Evolutionary conservation across 441 rosid genomes (phyloP), one percentile per base, ranked within the genome.

Genomic region (Gossypium lobatum): DNA sequence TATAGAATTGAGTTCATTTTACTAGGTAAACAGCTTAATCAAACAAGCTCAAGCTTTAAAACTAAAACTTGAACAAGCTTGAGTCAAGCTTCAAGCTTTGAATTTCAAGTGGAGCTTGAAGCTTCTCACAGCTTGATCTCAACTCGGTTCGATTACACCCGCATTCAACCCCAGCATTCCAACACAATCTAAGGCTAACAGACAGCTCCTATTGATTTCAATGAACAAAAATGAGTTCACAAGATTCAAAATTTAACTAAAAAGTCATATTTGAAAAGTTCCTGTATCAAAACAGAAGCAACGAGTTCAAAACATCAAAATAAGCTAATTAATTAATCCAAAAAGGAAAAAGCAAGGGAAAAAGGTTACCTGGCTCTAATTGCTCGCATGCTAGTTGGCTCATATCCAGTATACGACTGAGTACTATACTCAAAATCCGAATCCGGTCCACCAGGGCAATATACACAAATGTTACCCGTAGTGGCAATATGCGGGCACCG

Each of bases 371-470:
- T 95, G 65, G 99, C 98, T 72, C 99, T 90, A 84, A 95, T 95
- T 4, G 99, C 97, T 50, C 98, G 93, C 99, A 95, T 93, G 71
- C 98, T 95, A 3, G 98, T 95, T 1, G 99, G 99, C 84, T 95
- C 99, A 28, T 95, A 95, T 13, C 99, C 98, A 71, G 98, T 95
- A 72, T 95, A 95, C 13, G 98, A 93, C 89, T 95, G 99, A 26
- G 99, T 95, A 77, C 98, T 95, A 63, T 93, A 95, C 88, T 95
- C 99, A 63, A 95, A 95, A 78, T 93, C 99, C 3, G 99, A 95
- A 72, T 95, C 99, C 3, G 98, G 99, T 26, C 99, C 98, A 72
- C 98, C 99, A 2, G 99, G 98, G 46, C 99, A 95, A 21, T 95
- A 95, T 48, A 95, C 99, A 58, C 99, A 93, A 18, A 95, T 95